A percentile compares a stretch with the other conserved stretches of the same genome.
These are phyloP conservation scores for Cicer yamashitae DNA, from an alignment of 306 rosid genomes.

Conservation along the genomic window DNA sequence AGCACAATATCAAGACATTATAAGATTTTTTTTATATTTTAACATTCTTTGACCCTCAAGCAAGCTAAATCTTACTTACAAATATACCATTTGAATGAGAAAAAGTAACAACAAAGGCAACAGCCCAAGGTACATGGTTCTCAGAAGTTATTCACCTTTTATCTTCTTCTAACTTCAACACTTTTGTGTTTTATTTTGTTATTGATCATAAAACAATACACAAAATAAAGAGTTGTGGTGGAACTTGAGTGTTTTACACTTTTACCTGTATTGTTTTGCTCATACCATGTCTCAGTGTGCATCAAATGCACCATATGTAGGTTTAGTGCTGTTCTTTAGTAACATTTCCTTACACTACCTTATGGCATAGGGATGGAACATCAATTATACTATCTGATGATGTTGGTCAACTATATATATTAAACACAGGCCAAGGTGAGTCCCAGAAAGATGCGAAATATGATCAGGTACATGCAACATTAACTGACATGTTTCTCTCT, in stretches of 20 bases:
- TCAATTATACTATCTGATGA: constrained; percentile 95
- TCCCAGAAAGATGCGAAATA: constrained; percentile 94
- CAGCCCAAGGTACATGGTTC: not conserved
- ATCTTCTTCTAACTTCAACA: too few relatives aligned
- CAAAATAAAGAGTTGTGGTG: not conserved
- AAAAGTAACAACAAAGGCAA: not conserved
- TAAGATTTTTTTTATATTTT: too few relatives aligned
- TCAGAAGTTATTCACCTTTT: too few relatives aligned
- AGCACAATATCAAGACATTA: too few relatives aligned
- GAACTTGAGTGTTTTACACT: not conserved
- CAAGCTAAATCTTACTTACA: too few relatives aligned
- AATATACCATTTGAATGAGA: too few relatives aligned
- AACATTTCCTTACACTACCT: not conserved
- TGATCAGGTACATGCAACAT: constrained; percentile 74
- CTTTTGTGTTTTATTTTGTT: too few relatives aligned
- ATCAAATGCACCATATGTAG: not conserved
- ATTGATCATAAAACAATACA: too few relatives aligned
- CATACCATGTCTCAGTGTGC: not conserved
- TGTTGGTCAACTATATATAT: constrained; percentile 91
- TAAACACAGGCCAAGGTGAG: constrained; percentile 95
- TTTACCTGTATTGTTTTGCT: not conserved
- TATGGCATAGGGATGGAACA: constrained; percentile 84
- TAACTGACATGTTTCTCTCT: constrained; percentile 32
- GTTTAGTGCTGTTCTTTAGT: not conserved
- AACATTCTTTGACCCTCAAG: too few relatives aligned